Evolutionary conservation across 164 flowering plant genomes (phyloP).

Genomic region (Magnolia changhungtana): DNA sequence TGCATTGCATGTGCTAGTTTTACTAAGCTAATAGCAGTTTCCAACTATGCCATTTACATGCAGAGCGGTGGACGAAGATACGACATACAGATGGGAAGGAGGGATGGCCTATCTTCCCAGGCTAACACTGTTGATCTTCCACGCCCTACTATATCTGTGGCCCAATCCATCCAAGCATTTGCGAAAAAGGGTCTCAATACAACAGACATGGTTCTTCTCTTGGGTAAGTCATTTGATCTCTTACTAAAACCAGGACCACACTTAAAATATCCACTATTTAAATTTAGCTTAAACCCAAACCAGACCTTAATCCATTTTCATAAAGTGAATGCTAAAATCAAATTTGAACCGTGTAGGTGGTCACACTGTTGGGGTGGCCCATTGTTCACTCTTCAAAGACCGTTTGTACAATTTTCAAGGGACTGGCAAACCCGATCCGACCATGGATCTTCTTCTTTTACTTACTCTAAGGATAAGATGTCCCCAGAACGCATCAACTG

Average conservation of each 20-base stretch:
- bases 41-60: neutral
- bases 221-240: slow-evolving; percentile 19
- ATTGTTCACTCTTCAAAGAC: slow-evolving; percentile 35
- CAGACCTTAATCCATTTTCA: no score
- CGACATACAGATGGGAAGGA: slow-evolving; percentile 39
- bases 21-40: no score
- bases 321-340: no score
- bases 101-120: slow-evolving; percentile 32
- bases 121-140: slow-evolving; percentile 38
- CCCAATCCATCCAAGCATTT: slow-evolving; percentile 27
- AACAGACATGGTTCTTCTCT: slow-evolving; percentile 39
- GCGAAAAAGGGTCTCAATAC: slow-evolving; percentile 22
- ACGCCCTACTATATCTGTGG: slow-evolving; percentile 23
- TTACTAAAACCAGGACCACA: neutral
- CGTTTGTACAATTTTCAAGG: slow-evolving; percentile 47
- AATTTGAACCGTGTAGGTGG: slow-evolving; percentile 31
- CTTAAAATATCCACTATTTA: no score
- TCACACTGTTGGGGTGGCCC: slow-evolving; percentile 54
- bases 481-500: neutral
- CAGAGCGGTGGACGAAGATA: slow-evolving; percentile 33
- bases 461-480: slow-evolving; percentile 23
- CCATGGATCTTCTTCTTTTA: slow-evolving; percentile 33
- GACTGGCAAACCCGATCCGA: slow-evolving; percentile 40
- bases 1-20: no score
- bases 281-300: no score